Base-by-base conservation (phyloP, 208 protist genomes). In the Trypanosoma theileri region DNA sequence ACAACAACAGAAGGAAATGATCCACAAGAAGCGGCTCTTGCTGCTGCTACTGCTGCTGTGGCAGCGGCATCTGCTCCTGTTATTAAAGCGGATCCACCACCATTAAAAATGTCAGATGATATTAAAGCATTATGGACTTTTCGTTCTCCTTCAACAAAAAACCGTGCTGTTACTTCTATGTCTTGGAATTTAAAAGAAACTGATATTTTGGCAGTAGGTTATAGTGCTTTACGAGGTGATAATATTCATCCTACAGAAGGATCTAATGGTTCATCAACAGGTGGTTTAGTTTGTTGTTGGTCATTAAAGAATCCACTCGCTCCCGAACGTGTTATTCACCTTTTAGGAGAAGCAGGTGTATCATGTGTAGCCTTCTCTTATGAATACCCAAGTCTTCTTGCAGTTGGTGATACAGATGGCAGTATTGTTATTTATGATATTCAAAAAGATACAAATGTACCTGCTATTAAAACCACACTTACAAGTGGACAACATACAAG, bases 281-380 rank as follows among this genome's bases (percentile, higher is more conserved):
- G 83, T 44, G 97, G 97, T 14, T 77, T 98, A 64, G 79, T 99
- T 42, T 94, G 94, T 73, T 98, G 93, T 81, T 99, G 97, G 97
- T 98, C 95, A n/a, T 78, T 98, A n/a, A 98, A 98, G 73, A 98
- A 98, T 68, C 93, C 92, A 8, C 72, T 94, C 17, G 80, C 90
- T 7, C 96, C 94, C 3, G 92, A 98, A 78, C 80, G 94, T 7
- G 76, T 98, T 26, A 88, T 98, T 66, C 63, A 81, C 24, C 84
- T 95, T 11, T 35, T 55, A n/a, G 71, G 28, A 35, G 83, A 92
- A 31, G 82, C 89, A n/a, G 92, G 94, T 48, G 96, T 98, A 14
- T 96, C 87, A 14, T 59, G 92, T n/a, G 45, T 98, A 0, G 85
- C 88, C 68, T 98, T 98, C 63, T 98, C 94, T n/a, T 66, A 65